Conservation (phyloP, 345 rosid genomes). For the Hypericum androsaemum region DNA sequence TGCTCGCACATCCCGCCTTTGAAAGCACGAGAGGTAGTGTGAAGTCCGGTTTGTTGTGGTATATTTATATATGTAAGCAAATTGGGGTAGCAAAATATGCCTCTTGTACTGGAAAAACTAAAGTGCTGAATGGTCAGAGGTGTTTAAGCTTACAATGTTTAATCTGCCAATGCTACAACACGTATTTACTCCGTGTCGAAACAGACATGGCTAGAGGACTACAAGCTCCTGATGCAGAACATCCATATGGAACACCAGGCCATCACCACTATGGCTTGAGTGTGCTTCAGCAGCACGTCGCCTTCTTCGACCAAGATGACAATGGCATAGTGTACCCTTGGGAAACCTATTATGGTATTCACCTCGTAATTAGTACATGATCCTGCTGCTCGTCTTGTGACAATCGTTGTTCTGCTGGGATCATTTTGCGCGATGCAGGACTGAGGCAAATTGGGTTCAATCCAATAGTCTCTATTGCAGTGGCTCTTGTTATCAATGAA, state of each 20-base stretch:
- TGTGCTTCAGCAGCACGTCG: constrained; percentile 83
- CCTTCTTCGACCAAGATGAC: constrained; percentile 68
- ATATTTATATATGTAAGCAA: too few species aligned
- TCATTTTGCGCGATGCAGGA: constrained; percentile 24
- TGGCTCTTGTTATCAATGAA: constrained; percentile 35
- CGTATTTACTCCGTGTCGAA: neutral
- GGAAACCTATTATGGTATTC: constrained; percentile 76
- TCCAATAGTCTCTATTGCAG: constrained; percentile 35
- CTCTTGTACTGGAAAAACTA: too few species aligned
- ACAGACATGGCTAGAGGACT: constrained; percentile 73
- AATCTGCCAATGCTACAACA: too few species aligned
- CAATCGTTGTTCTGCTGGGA: too few species aligned
- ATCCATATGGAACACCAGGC: constrained; percentile 58
- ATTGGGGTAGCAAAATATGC: too few species aligned
- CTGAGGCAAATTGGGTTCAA: constrained; percentile 57
- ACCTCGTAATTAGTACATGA: too few species aligned
- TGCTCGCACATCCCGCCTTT: too few species aligned
- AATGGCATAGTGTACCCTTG: constrained; percentile 92
- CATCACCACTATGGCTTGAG: constrained; percentile 38
- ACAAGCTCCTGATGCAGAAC: constrained; percentile 53
- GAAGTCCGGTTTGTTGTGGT: too few species aligned
- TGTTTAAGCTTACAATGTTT: too few species aligned
- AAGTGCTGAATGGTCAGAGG: too few species aligned
- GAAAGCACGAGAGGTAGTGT: too few species aligned
- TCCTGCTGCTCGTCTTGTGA: too few species aligned